A percentile compares a stretch with the other conserved stretches of the same genome.
phyloP scores from a whole-genome alignment of 2,329 filamentous ascomycete genomes.

The Plenodomus tracheiphilus region DNA sequence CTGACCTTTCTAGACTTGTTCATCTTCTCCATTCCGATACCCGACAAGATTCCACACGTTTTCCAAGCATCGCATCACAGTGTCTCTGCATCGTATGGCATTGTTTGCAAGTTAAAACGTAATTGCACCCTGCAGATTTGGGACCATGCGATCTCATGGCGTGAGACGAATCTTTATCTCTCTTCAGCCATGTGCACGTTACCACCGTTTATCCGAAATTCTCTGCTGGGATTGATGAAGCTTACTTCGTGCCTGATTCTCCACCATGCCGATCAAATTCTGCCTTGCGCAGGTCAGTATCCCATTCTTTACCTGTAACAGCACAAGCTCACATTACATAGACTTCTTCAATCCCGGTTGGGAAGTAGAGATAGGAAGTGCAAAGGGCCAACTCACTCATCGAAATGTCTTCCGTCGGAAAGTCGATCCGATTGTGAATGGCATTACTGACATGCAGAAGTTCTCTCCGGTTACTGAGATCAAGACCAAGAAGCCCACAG shows the following conservation, averaged over 20 bases:
- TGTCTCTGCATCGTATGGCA: slow-evolving; percentile 63
- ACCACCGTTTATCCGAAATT: slow-evolving; percentile 47
- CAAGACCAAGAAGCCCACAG: slow-evolving; percentile 61
- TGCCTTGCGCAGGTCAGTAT: slow-evolving; percentile 40
- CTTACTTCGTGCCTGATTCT: slow-evolving; percentile 47
- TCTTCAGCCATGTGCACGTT: slow-evolving; percentile 48
- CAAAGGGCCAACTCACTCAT: slow-evolving; percentile 60
- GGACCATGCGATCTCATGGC: slow-evolving; percentile 66
- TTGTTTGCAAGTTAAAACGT: slow-evolving; percentile 64
- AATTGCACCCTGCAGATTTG: slow-evolving; percentile 64
- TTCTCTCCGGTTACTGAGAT: slow-evolving; percentile 64
- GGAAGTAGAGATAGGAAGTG: slow-evolving; percentile 65
- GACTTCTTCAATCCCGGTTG: slow-evolving; percentile 68
- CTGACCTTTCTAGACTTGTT: slow-evolving; percentile 48
- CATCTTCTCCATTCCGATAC: slow-evolving; percentile 62
- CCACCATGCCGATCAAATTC: slow-evolving; percentile 60
- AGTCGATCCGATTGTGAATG: slow-evolving; percentile 67
- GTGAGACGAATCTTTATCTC: slow-evolving; percentile 53
- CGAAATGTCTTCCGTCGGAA: slow-evolving; percentile 62
- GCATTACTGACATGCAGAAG: slow-evolving; percentile 66
- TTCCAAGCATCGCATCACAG: slow-evolving; percentile 67
- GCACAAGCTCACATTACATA: slow-evolving; percentile 31
- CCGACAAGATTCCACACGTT: slow-evolving; percentile 60
- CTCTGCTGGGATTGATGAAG: slow-evolving; percentile 46
- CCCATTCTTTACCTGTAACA: background rate